phyloP scores from a whole-genome alignment of 2,329 filamentous ascomycete species.

The Ophiostoma australiae region DNA sequence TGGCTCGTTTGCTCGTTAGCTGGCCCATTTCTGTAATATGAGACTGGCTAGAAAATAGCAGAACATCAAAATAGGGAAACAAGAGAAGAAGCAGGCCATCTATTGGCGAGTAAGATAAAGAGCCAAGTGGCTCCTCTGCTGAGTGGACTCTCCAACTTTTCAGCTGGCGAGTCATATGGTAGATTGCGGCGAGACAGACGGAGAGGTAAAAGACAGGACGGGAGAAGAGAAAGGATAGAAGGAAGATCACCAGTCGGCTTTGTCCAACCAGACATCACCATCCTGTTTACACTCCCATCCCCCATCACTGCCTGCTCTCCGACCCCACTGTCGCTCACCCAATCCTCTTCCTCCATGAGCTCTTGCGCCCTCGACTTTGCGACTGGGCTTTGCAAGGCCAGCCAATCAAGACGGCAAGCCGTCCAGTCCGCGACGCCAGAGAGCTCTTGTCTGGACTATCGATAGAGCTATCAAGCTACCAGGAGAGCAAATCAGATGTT shows the following conservation, averaged over 20 bases:
- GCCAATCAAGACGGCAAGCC: not conserved
- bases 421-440: not conserved
- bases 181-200: not conserved
- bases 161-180: not conserved
- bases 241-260: conserved; percentile 5
- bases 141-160: not conserved
- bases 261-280: conserved; percentile 20
- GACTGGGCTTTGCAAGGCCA: not conserved
- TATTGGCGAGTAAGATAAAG: not conserved
- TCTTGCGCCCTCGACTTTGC: not conserved
- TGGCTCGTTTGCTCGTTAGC: not conserved
- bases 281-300: not conserved
- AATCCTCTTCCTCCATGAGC: conserved; percentile 3
- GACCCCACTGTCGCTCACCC: not conserved
- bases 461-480: not conserved
- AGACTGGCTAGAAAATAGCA: conserved; percentile 13
- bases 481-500: not conserved
- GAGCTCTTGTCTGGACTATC: not conserved
- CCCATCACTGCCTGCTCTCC: not conserved
- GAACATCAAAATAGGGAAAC: conserved; percentile 13
- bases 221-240: not conserved
- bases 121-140: conserved; percentile 2
- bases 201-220: not conserved
- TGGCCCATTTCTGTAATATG: conserved; percentile 4
- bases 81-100: not conserved